Conservation (phyloP, 805 yeast genomes). For the Metschnikowia bowlesiae region DNA sequence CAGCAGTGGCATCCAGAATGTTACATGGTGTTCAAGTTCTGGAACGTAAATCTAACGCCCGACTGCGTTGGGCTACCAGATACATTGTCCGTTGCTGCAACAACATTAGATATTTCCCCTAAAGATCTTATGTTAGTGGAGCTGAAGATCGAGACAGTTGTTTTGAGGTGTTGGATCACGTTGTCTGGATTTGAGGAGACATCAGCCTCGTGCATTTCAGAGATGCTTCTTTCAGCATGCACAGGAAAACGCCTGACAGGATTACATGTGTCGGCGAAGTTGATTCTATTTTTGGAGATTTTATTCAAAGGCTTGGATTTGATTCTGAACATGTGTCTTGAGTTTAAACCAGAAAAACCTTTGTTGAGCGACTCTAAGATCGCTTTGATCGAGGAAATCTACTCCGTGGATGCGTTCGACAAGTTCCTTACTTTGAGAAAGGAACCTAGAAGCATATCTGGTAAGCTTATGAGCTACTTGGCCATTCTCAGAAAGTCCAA, state of each 20-base stretch:
- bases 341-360: constrained; percentile 15
- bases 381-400: constrained; percentile 21
- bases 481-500: constrained; percentile 69
- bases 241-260: constrained; percentile 67
- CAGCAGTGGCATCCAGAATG: constrained; percentile 99
- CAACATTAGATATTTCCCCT: constrained; percentile 27
- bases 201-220: constrained; percentile 83
- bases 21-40: constrained; percentile 93
- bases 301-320: constrained; percentile 72
- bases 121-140: constrained; percentile 55
- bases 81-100: constrained; percentile 6
- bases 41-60: constrained; percentile 80
- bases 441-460: constrained; percentile 83
- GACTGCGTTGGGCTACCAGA: constrained; percentile 49
- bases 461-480: constrained; percentile 84
- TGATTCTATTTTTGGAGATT: constrained; percentile 70
- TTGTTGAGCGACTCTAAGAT: constrained; percentile 12
- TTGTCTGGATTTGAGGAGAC: constrained; percentile 87
- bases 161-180: constrained; percentile 76
- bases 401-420: constrained; percentile 19
- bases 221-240: constrained; percentile 83
- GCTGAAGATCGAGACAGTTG: constrained; percentile 53
- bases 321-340: constrained; percentile 26
- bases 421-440: constrained; percentile 37
- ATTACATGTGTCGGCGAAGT: constrained; percentile 60